Conservation (phyloP, 2,329 filamentous ascomycete species). For the Claviceps monticola region DNA sequence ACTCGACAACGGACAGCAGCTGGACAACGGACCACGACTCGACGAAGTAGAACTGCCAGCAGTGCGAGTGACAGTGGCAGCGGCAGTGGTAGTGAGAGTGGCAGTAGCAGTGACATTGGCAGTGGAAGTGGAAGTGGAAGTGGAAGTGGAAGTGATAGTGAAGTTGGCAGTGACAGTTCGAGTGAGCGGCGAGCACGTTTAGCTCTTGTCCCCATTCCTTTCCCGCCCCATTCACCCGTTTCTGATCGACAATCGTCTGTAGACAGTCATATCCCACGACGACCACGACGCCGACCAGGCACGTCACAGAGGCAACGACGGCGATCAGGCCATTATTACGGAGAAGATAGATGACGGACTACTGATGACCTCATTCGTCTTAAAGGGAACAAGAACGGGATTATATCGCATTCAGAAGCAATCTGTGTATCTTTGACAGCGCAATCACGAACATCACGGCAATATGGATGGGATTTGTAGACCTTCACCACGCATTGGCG, state of each 20-base stretch:
- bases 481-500: background rate
- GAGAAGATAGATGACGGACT: conserved; percentile 1
- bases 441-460: conserved; percentile 3
- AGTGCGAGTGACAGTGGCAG: too few species aligned
- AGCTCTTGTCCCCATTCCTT: background rate
- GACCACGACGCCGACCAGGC: conserved; percentile 2
- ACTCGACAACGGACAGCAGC: conserved; percentile 28
- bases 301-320: conserved; percentile 1
- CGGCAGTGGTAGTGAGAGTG: background rate
- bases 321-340: conserved; percentile 2
- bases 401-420: background rate
- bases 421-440: background rate
- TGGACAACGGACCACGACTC: conserved; percentile 19
- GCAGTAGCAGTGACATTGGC: background rate
- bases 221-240: background rate
- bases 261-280: conserved; percentile 2
- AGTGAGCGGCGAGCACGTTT: conserved; percentile 3
- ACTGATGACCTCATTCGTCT: background rate
- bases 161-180: background rate
- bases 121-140: background rate
- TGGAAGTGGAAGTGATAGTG: background rate
- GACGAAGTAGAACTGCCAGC: too few species aligned
- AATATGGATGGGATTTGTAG: background rate
- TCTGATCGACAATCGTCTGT: background rate
- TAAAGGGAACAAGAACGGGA: background rate